Conservation (phyloP, 345 rosid genomes). For the Salix koriyanagi region DNA sequence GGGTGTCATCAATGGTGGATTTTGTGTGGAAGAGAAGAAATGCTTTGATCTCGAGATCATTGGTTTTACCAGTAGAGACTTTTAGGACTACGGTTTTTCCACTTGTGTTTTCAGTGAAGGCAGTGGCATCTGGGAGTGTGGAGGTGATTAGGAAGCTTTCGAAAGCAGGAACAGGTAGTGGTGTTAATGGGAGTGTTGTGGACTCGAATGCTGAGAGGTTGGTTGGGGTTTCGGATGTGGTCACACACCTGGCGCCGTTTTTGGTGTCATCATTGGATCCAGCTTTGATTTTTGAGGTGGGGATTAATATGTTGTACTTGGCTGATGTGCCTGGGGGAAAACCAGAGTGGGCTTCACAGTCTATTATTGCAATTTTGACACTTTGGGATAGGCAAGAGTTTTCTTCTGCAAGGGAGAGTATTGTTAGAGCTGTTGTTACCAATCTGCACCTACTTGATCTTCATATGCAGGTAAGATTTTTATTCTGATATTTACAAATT, state of each 20-base stretch:
- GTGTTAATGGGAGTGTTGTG: slow-evolving; percentile 36
- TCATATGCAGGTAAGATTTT: slow-evolving; percentile 76
- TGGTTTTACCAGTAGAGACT: slow-evolving; percentile 81
- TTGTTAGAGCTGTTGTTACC: slow-evolving; percentile 91
- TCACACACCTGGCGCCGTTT: slow-evolving; percentile 84
- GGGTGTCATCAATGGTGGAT: slow-evolving; percentile 88
- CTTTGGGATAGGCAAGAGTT: slow-evolving; percentile 99
- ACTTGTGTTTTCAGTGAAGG: slow-evolving; percentile 76
- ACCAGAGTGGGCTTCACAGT: slow-evolving; percentile 97
- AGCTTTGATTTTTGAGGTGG: slow-evolving; percentile 89
- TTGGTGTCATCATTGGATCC: slow-evolving; percentile 93
- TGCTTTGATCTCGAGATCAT: slow-evolving; percentile 77
- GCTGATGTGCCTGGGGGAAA: slow-evolving; percentile 99
- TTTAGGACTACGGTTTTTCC: slow-evolving; percentile 86
- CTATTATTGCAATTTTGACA: slow-evolving; percentile 85
- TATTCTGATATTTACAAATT: neutral
- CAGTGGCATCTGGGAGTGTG: slow-evolving; percentile 80
- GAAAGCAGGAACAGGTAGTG: slow-evolving; percentile 36
- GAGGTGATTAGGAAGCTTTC: slow-evolving; percentile 73
- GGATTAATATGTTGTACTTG: slow-evolving; percentile 86
- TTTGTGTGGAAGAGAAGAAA: slow-evolving; percentile 74
- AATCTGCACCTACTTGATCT: slow-evolving; percentile 91
- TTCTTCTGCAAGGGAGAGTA: slow-evolving; percentile 95
- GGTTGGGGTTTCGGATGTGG: slow-evolving; percentile 82
- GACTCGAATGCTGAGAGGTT: slow-evolving; percentile 81